Conservation (phyloP, 1,284 basidiomycete genomes). For the Waitea zeae region DNA sequence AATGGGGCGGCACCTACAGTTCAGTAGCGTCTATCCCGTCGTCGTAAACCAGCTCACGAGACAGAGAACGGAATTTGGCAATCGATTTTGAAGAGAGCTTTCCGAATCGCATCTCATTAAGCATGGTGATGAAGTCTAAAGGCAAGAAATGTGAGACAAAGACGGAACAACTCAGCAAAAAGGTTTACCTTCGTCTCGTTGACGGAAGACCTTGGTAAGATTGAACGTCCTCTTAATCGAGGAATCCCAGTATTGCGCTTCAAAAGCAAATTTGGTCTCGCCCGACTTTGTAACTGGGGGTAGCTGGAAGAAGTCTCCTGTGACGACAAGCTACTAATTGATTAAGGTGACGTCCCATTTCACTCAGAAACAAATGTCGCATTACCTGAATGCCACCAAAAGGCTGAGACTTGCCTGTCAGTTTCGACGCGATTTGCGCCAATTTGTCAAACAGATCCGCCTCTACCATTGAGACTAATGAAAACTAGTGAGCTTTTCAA, state of each 20-base stretch:
- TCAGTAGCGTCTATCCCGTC: slow-evolving; percentile 74
- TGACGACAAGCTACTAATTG: slow-evolving; percentile 50
- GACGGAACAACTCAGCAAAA: background rate
- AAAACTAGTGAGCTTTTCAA: background rate
- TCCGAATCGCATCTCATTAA: slow-evolving; percentile 87
- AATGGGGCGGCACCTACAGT: slow-evolving; percentile 27
- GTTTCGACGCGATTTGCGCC: slow-evolving; percentile 38
- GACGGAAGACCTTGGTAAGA: slow-evolving; percentile 49
- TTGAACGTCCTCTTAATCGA: slow-evolving; percentile 39
- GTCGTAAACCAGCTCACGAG: slow-evolving; percentile 37
- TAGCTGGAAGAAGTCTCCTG: slow-evolving; percentile 88
- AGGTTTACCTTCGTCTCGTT: slow-evolving; percentile 39
- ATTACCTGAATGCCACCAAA: slow-evolving; percentile 87
- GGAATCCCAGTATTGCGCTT: slow-evolving; percentile 57
- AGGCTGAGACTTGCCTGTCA: slow-evolving; percentile 42
- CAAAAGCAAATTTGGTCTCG: slow-evolving; percentile 60
- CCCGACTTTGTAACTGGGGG: slow-evolving; percentile 61
- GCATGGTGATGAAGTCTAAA: slow-evolving; percentile 72
- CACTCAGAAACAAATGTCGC: slow-evolving; percentile 8
- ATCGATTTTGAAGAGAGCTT: slow-evolving; percentile 39
- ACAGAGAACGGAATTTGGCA: slow-evolving; percentile 39
- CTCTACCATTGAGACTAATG: slow-evolving; percentile 82
- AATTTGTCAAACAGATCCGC: slow-evolving; percentile 79
- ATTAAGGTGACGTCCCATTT: background rate
- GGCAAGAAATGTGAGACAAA: background rate